Base-by-base conservation (phyloP, 2,329 filamentous ascomycete genomes). In the Fusarium gaditjirri region DNA sequence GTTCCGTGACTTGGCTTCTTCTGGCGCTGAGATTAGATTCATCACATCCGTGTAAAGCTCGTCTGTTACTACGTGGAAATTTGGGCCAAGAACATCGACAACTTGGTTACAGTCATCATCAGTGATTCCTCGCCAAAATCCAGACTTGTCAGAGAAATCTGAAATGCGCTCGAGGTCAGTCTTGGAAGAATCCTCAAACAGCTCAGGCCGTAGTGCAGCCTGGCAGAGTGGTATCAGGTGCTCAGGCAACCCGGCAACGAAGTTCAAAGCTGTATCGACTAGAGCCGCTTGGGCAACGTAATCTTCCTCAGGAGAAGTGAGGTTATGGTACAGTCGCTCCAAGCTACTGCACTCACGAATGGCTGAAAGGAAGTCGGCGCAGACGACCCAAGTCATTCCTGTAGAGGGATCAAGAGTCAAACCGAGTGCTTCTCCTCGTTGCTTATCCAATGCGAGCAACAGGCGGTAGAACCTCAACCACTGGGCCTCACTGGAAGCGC, bases 401-500 rank as follows among this genome's bases (percentile, higher is more conserved):
- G 88, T 86, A 52, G 89, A 86, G 2, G 87, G 81, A 76, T 98
- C 96, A 61, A 93, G 90, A 1, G 91, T 89, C 47, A 98, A 84
- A 3, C 93, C 91, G 47, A 98, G 83, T 1, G 93, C 92, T 77
- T 98, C 95, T 23, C 93, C 92, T 77, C 95, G 88, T 76, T 94
- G 92, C 76, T 93, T 94, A 79, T 98, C 94, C 43, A 99, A 84
- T 79, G 97, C 95, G 17, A 93, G 87, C 23, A 97, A 87, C 23
- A 98, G 87, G 36, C 94, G 91, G 83, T 94, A 97, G 81, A 97
- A 97, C 55, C 93, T 90, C 70, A 93, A 90, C 96, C 96, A 99
- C 80, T 97, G 94, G 16, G 89, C 87, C 78, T 96, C 92, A 58
- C 92, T 91, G 36, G 93, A 91, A 38, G 86, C 84, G 62, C 92